A percentile compares a stretch with the other conserved stretches of the same genome.
These are phyloP conservation scores for Prunus mume DNA, from an alignment of 306 rosid genomes.

Conservation along the genomic window DNA sequence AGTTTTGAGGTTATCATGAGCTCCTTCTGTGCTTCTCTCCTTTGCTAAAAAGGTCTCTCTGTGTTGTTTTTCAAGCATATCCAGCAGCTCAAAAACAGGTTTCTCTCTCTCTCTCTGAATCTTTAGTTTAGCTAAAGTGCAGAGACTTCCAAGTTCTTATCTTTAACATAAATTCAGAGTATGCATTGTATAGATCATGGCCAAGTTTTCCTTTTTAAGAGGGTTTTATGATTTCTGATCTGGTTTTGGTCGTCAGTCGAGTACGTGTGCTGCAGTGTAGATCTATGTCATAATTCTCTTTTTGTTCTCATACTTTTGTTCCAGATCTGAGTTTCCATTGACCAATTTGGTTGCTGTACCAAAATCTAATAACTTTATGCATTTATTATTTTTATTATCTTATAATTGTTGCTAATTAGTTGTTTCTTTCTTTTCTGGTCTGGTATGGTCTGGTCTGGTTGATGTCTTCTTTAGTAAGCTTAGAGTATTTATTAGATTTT, in stretches of 20 bases:
- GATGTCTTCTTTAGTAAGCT: neutral
- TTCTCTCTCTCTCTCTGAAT: slow-evolving; percentile 20
- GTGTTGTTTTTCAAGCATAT: slow-evolving; percentile 24
- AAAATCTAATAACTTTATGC: neutral
- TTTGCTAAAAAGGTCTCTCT: slow-evolving; percentile 27
- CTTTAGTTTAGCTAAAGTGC: slow-evolving; percentile 17
- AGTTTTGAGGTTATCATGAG: slow-evolving; percentile 33
- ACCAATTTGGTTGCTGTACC: slow-evolving; percentile 22
- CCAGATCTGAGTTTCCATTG: slow-evolving; percentile 55
- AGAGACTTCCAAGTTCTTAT: slow-evolving; percentile 2
- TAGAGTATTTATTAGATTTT: neutral
- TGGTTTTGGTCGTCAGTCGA: slow-evolving; percentile 4
- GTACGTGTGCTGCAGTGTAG: slow-evolving; percentile 26
- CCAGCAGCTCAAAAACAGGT: slow-evolving; percentile 48
- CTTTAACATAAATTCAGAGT: slow-evolving; percentile 5
- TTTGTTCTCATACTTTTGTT: slow-evolving; percentile 21
- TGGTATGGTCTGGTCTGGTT: neutral
- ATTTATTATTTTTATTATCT: neutral
- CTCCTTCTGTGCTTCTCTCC: slow-evolving; percentile 26
- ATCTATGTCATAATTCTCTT: slow-evolving; percentile 20
- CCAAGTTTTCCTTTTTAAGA: slow-evolving; percentile 14
- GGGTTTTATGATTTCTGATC: slow-evolving; percentile 23
- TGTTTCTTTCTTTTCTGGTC: neutral
- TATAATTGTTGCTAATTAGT: neutral
- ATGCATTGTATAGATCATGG: slow-evolving; percentile 36